Percentiles rank a stretch among this genome's conserved stretches.
Evolutionary conservation across 2,329 filamentous ascomycete genomes (phyloP).

Genomic region (Xylariaceae sp.): DNA sequence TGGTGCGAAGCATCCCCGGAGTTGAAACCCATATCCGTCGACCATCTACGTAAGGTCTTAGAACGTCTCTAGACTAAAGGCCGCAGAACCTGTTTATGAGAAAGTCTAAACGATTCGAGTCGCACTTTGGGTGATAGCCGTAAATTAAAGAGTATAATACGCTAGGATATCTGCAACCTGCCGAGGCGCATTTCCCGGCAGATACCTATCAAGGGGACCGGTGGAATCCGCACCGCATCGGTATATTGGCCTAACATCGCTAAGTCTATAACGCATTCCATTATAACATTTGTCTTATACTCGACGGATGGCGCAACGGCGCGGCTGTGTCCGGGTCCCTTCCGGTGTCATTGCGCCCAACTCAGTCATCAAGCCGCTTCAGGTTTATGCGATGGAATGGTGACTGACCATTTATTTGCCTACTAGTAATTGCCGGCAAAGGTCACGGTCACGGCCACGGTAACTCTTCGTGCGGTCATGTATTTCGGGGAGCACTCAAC

Average conservation of each 20-base stretch:
- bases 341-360: slow-evolving; percentile 25
- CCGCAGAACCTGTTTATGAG: background rate
- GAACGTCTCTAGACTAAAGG: background rate
- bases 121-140: slow-evolving; percentile 3
- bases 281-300: slow-evolving; percentile 24
- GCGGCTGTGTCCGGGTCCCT: slow-evolving; percentile 24
- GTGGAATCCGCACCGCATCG: slow-evolving; percentile 23
- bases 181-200: slow-evolving; percentile 26
- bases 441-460: background rate
- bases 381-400: background rate
- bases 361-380: background rate
- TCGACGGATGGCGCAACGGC: slow-evolving; percentile 24
- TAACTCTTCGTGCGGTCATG: slow-evolving; percentile 3
- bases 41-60: background rate
- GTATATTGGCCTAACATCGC: slow-evolving; percentile 26
- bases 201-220: slow-evolving; percentile 25
- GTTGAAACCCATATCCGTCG: slow-evolving; percentile 2
- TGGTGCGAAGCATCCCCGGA: background rate
- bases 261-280: slow-evolving; percentile 25
- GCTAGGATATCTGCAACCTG: slow-evolving; percentile 31
- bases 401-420: background rate
- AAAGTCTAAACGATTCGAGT: slow-evolving; percentile 5
- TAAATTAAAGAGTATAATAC: slow-evolving; percentile 12
- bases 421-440: background rate
- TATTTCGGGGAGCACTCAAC: background rate